These are phyloP conservation scores for Saccharum spontaneum DNA, from an alignment of 176 grass and related monocot genomes.

Conservation along the genomic window DNA sequence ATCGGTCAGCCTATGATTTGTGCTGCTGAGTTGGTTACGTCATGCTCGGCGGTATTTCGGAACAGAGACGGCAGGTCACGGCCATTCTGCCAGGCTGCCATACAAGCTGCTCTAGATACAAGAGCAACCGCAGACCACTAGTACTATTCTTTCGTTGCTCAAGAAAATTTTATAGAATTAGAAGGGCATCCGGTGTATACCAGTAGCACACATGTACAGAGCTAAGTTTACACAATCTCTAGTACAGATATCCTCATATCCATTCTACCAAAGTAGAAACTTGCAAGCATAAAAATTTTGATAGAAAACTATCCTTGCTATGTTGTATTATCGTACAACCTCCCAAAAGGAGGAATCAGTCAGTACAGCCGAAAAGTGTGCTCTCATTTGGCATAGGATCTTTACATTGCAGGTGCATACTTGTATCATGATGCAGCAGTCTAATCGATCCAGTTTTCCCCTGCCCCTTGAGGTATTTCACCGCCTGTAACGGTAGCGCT, in stretches of 20 bases:
- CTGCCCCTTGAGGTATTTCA: background rate
- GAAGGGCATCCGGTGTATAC: background rate
- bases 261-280: background rate
- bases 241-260: background rate
- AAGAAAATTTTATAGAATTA: background rate
- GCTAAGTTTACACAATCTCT: background rate
- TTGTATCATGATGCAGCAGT: background rate
- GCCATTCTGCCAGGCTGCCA: too few species aligned
- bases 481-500: constrained; percentile 82
- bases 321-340: background rate
- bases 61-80: too few species aligned
- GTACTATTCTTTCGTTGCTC: background rate
- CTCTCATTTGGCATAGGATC: background rate
- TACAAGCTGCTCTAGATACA: too few species aligned
- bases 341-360: background rate
- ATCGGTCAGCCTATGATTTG: too few species aligned
- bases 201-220: constrained; percentile 21
- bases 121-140: background rate
- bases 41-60: too few species aligned
- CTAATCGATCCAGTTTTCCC: background rate
- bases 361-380: background rate
- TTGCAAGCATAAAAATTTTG: background rate
- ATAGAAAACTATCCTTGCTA: constrained; percentile 8
- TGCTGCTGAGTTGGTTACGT: too few species aligned
- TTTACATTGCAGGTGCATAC: background rate